A percentile compares a stretch with the other conserved stretches of the same genome.
phyloP scores from a whole-genome alignment of 495 filamentous ascomycete species.

The Talaromyces stipitatus region DNA sequence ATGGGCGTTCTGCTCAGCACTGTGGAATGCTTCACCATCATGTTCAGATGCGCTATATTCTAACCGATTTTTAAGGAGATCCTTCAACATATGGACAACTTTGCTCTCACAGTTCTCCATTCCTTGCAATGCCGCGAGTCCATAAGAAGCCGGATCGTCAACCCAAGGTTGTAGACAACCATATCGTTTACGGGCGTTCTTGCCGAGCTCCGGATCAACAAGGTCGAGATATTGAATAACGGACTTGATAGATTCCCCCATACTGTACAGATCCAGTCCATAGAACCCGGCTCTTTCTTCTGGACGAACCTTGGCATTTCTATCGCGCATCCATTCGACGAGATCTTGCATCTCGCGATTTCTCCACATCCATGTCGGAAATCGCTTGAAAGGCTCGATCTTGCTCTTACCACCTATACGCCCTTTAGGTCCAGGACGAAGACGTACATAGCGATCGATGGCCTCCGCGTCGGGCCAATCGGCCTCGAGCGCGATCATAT shows the following conservation, averaged over 20 bases:
- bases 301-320: slow-evolving; percentile 26
- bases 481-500: slow-evolving; percentile 48
- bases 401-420: slow-evolving; percentile 19
- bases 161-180: slow-evolving; percentile 42
- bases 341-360: slow-evolving; percentile 48
- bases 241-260: slow-evolving; percentile 43
- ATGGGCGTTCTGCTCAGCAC: slow-evolving; percentile 48
- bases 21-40: slow-evolving; percentile 46
- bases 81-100: slow-evolving; percentile 39
- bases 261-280: slow-evolving; percentile 48
- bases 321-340: slow-evolving; percentile 48
- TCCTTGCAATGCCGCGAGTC: slow-evolving; percentile 35
- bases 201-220: slow-evolving; percentile 38
- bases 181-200: slow-evolving; percentile 38
- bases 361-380: slow-evolving; percentile 59
- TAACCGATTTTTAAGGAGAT: slow-evolving; percentile 36
- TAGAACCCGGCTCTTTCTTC: slow-evolving; percentile 42
- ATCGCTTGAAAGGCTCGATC: slow-evolving; percentile 41
- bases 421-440: slow-evolving; percentile 30
- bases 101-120: slow-evolving; percentile 42
- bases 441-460: slow-evolving; percentile 49
- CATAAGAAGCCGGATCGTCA: slow-evolving; percentile 46
- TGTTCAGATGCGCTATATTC: slow-evolving; percentile 27
- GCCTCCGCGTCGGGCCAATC: slow-evolving; percentile 55
- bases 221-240: slow-evolving; percentile 47